Evolutionary conservation across 202 grass and related monocot species (phyloP), one percentile per base, ranked within the genome.

Genomic region (Zoysia matrella): DNA sequence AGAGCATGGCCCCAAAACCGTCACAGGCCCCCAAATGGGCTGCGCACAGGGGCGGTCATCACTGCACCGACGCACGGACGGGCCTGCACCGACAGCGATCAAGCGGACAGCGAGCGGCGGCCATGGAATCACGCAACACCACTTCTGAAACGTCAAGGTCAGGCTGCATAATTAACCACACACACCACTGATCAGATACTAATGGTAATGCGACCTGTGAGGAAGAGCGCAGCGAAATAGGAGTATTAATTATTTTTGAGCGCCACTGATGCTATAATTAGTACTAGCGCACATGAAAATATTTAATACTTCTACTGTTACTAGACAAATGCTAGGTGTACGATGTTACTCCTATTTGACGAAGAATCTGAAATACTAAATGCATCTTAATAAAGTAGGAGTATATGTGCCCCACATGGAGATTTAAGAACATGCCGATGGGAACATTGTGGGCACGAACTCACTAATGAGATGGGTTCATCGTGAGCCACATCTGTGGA

Each of bases 91-190:
- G 12, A 67, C 65, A 75, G 60, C 49, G 1, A 82, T 16, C 48
- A 4, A n/a, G 14, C 42, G 15, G 61, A 50, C 13, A 40, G 60
- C 14, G 36, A n/a, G 53, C 22, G 41, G 68, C 52, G 72, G 11
- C 63, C 69, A 74, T 74, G 71, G 71, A 83, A 48, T 83, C 43
- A n/a, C 10, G 69, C 57, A 56, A 54, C 70, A 11, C 70, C 69
- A 39, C 7, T 51, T 18, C 50, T 14, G 50, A 39, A 44, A 54
- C 7, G 36, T 61, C 18, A 30, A 36, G 16, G 15, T 22, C 22
- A 22, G 22, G 22, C 22, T 22, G 22, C 22, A 58, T 54, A 15
- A 14, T 16, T 16, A 8, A 22, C 57, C 57, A 30, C 16, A 60
- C n/a, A 9, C 45, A 36, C 22, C 18, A 8, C 8, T 5, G 1